Evolutionary conservation across 106 monocot genomes (phyloP).

Genomic region (Apostasia ramifera): DNA sequence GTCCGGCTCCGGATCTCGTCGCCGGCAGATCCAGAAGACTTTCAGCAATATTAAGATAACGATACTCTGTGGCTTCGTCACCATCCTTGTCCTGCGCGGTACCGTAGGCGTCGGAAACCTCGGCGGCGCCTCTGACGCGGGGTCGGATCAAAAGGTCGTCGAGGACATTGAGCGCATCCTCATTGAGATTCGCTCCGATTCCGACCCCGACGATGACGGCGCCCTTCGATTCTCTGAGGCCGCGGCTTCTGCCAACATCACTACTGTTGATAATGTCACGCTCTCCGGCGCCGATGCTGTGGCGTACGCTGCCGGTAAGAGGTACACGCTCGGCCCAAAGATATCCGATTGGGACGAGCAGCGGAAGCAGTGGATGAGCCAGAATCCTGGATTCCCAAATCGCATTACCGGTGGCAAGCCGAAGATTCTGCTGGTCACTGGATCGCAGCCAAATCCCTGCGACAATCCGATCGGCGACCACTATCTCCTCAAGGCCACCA

Average conservation of each 20-base stretch:
- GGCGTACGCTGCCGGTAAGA: slow-evolving; percentile 3
- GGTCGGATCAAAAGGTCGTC: slow-evolving; percentile 30
- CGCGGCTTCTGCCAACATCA: background rate
- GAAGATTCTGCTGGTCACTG: slow-evolving; percentile 63
- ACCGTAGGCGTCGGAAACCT: slow-evolving; percentile 72
- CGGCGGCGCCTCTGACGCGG: slow-evolving; percentile 12
- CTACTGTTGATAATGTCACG: background rate
- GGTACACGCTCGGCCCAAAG: slow-evolving; percentile 57
- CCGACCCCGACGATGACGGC: slow-evolving; percentile 46
- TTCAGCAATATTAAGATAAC: slow-evolving; percentile 85
- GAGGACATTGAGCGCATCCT: slow-evolving; percentile 86
- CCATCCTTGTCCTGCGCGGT: slow-evolving; percentile 78
- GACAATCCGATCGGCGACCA: slow-evolving; percentile 77
- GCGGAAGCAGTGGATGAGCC: slow-evolving; percentile 39
- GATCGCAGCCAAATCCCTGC: slow-evolving; percentile 68
- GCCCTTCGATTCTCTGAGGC: background rate
- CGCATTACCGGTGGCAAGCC: slow-evolving; percentile 21
- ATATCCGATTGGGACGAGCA: slow-evolving; percentile 65
- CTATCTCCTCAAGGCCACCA: slow-evolving; percentile 63
- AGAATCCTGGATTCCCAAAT: slow-evolving; percentile 47
- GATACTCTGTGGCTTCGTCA: slow-evolving; percentile 76
- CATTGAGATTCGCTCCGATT: slow-evolving; percentile 71
- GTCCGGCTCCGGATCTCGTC: slow-evolving; percentile 18
- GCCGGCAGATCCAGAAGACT: slow-evolving; percentile 61
- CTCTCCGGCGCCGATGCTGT: slow-evolving; percentile 2